Conservation (phyloP, 805 yeast species). For the Candida vartiovaarae region DNA sequence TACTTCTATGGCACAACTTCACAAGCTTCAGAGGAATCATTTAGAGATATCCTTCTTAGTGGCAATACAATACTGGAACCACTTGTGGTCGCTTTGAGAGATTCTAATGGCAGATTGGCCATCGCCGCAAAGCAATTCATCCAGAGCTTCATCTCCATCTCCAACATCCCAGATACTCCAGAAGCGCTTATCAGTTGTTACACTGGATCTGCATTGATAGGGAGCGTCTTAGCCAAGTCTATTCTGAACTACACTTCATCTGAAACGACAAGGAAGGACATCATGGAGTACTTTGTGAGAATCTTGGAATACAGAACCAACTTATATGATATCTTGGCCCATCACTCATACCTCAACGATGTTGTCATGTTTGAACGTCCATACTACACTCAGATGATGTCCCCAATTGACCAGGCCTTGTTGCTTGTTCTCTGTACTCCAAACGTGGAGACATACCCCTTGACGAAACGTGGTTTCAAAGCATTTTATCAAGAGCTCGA, state of each 20-base stretch:
- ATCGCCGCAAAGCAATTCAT: constrained; percentile 31
- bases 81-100: constrained; percentile 31
- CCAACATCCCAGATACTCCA: constrained; percentile 25
- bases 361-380: constrained; percentile 21
- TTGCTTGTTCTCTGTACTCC: constrained; percentile 46
- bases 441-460: constrained; percentile 40
- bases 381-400: constrained; percentile 28
- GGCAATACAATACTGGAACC: constrained; percentile 24
- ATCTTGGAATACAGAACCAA: constrained; percentile 31
- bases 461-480: constrained; percentile 36
- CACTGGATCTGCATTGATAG: constrained; percentile 32
- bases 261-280: constrained; percentile 26
- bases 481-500: constrained; percentile 21
- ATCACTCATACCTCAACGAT: constrained; percentile 18
- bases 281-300: constrained; percentile 33
- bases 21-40: constrained; percentile 1
- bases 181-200: constrained; percentile 29
- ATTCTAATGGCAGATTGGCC: constrained; percentile 28
- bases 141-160: constrained; percentile 24
- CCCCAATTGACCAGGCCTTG: constrained; percentile 43
- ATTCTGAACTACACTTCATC: constrained; percentile 25
- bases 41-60: constrained; percentile 1
- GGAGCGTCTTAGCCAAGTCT: constrained; percentile 31
- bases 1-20: constrained; percentile 17
- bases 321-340: constrained; percentile 23